phyloP scores from a whole-genome alignment of 768 basidiomycete genomes.

The Termitomyces sp. region DNA sequence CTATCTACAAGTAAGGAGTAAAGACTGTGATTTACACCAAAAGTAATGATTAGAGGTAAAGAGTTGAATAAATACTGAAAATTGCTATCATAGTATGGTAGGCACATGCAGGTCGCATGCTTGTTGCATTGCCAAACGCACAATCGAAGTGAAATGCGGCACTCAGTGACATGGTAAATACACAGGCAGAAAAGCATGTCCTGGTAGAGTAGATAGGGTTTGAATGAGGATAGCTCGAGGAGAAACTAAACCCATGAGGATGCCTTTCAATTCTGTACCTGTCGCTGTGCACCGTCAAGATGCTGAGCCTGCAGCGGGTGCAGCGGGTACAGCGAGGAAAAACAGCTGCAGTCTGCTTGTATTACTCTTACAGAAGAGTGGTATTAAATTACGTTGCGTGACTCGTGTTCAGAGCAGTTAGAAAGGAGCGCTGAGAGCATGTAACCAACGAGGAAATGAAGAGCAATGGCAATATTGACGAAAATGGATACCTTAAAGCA shows the following conservation, averaged over 20 bases:
- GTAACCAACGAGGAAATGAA: constrained; percentile 1
- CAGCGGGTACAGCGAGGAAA: not conserved
- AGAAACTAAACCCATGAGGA: not conserved
- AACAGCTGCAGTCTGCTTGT: not conserved
- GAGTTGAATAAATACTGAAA: too few species aligned
- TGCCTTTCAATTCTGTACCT: not conserved
- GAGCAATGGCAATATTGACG: not conserved
- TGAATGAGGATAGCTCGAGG: not conserved
- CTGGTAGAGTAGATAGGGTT: not conserved
- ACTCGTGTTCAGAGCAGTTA: not conserved
- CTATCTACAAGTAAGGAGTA: too few species aligned
- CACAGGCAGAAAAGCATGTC: not conserved
- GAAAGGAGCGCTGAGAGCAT: not conserved
- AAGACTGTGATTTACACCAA: too few species aligned
- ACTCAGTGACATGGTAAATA: not conserved
- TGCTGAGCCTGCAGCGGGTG: not conserved
- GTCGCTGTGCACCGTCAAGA: not conserved
- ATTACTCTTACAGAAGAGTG: not conserved
- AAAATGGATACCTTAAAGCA: constrained; percentile 3
- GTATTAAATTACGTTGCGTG: not conserved
- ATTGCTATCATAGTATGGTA: not conserved
- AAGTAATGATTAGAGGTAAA: too few species aligned
- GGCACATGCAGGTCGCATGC: not conserved
- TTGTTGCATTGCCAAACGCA: not conserved
- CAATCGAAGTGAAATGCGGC: not conserved